Evolutionary conservation across 2,329 filamentous ascomycete species (phyloP).

Genomic region (Pyricularia sp.): DNA sequence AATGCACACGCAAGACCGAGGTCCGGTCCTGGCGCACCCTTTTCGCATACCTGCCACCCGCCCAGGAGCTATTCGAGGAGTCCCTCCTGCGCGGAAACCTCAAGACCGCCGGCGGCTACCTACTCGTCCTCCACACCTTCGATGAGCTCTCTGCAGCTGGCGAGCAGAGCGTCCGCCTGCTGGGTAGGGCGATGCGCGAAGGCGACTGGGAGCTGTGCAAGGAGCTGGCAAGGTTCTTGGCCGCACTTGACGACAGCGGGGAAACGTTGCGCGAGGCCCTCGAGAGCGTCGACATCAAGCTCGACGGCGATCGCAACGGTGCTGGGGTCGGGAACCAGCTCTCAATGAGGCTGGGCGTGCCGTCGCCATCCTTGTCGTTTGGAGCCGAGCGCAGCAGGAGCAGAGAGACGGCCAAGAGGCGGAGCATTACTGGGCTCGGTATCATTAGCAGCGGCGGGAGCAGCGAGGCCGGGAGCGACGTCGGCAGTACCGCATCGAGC

Average conservation of each 20-base stretch:
- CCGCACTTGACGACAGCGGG: constrained; percentile 82
- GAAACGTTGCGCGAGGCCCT: constrained; percentile 68
- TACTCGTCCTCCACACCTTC: constrained; percentile 85
- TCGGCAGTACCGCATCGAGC: neutral
- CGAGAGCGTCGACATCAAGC: constrained; percentile 44
- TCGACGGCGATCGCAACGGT: constrained; percentile 16
- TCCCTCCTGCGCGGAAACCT: constrained; percentile 75
- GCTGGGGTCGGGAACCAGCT: neutral
- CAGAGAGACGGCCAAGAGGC: constrained; percentile 1
- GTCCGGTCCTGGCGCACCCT: constrained; percentile 90
- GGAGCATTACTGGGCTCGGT: constrained; percentile 1
- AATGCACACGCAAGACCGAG: constrained; percentile 95
- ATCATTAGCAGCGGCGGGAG: neutral
- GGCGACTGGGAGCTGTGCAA: constrained; percentile 94
- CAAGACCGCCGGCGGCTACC: constrained; percentile 92
- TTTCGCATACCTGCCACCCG: constrained; percentile 83
- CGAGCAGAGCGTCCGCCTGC: constrained; percentile 70
- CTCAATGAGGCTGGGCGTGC: neutral
- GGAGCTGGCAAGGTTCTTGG: constrained; percentile 88
- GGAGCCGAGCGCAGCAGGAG: constrained; percentile 2
- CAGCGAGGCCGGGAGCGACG: neutral
- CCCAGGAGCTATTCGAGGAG: constrained; percentile 88
- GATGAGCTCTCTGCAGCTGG: constrained; percentile 60
- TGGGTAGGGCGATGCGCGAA: constrained; percentile 72
- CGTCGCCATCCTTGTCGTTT: neutral